Evolutionary conservation across 2,329 filamentous ascomycete species (phyloP), one percentile per base, ranked within the genome.

Genomic region (Epichloe amarillans): DNA sequence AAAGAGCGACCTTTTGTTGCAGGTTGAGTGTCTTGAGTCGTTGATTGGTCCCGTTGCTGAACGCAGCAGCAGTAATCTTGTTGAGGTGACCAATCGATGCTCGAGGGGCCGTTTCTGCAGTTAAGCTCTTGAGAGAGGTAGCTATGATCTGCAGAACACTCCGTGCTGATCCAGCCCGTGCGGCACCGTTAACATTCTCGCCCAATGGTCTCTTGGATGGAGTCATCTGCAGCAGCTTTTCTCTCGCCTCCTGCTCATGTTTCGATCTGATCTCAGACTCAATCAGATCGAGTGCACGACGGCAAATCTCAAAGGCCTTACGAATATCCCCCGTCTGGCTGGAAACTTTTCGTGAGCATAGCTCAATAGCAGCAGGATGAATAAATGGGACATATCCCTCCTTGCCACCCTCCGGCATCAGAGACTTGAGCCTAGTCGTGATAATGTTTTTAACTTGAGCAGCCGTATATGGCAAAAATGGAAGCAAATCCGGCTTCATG

Each of bases 301-400:
- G 84, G 65, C 91, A 89, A 53, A 98, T 88, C 66, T 96, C 91
- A 61, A 97, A 96, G 0, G 90, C 91, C 66, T 95, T 95, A 54
- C 93, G 86, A 46, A 98, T 69, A 65, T 98, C 93, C 93, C 93
- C 93, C 0, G 88, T 95, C 64, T 97, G 91, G 50, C 86, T 88
- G 4, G 93, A 86, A 15, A 98, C 88, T 65, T 97, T 98, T 65
- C 93, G 88, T 7, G 93, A 86, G 64, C 91, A 95, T 43, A 98
- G 82, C 61, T 94, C 88, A 58, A 98, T 89, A 17, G 93, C 93
- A 12, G 88, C 87, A 1, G 91, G 91, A 61, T 97, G 91, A 53
- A 98, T 80, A 61, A 97, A 95, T 0, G 93, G 93, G 3, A 95
- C 70, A 54, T 80, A 84, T 53, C 77, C 76, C 37, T 77, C 68